Evolutionary conservation across 805 yeast species (phyloP), one percentile per base, ranked within the genome.

Genomic region (Saccharomycopsis microspora): DNA sequence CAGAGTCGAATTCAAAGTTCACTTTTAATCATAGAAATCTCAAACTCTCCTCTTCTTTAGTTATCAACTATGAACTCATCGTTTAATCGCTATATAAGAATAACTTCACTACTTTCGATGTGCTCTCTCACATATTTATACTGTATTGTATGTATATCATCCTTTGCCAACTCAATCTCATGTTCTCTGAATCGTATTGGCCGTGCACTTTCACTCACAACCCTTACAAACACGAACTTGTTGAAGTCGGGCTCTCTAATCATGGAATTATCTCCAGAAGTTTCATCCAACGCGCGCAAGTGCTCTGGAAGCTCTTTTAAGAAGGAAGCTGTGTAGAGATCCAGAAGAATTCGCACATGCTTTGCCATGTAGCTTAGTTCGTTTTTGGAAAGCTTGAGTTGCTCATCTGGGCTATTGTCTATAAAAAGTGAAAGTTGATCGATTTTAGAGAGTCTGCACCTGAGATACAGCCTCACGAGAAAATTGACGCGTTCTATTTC

Each of bases 401-500:
- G 39, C 27, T 64, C 62, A 0, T 59, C 59, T 7, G 38, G 33
- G 19, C 41, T 34, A 19, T 41, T 28, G 50, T 78, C 69, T 51
- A 86, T 77, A 57, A 67, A 78, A 4, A 84, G 66, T 30, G 86
- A 70, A 62, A 66, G 80, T 53, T 71, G 72, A 64, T 88, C 96
- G 43, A 93, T 75, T 63, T 85, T 89, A 51, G 68, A 65, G 48
- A 88, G 62, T 49, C 98, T 69, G 5, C 90, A 75, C 52, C 98
- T 72, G 34, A 89, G 67, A 60, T 87, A 90, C 9, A 86, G 74
- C 45, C 97, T 66, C n/a, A 89, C 69, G 35, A 90, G 63, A 60
- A 82, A 93, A 57, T 82, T 86, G 32, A 87, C 75, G 48, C 98
- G 68, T 57, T 93, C 97, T 29, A 93, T 72, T 56, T 93, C 97